These are phyloP conservation scores for Blastocystis sp. DNA, from an alignment of 352 stramenopile genomes.

Conservation along the genomic window DNA sequence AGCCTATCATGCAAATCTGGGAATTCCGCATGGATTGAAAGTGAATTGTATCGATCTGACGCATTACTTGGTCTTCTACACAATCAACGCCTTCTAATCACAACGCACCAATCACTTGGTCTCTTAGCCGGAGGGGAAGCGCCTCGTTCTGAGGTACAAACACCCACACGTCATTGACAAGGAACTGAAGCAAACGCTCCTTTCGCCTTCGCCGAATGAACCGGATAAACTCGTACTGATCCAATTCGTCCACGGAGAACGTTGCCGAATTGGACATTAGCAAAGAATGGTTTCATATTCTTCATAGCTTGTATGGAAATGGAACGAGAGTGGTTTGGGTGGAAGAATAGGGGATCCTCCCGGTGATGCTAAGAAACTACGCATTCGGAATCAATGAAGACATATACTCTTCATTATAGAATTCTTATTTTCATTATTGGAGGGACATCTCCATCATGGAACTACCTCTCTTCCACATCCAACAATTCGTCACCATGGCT, in stretches of 20 bases:
- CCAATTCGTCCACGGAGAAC: background rate
- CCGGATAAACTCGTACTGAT: constrained; percentile 15
- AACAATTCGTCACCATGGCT: too few relatives aligned
- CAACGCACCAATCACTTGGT: background rate
- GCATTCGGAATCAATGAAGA: too few relatives aligned
- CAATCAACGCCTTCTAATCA: background rate
- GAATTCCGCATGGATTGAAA: background rate
- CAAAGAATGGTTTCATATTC: too few relatives aligned
- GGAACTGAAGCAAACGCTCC: background rate
- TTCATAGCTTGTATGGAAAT: too few relatives aligned
- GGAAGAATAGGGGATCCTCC: too few relatives aligned
- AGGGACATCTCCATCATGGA: too few relatives aligned
- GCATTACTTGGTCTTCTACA: constrained; percentile 32
- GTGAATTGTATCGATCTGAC: background rate
- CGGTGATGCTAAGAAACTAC: too few relatives aligned
- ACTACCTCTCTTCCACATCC: too few relatives aligned
- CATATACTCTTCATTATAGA: too few relatives aligned
- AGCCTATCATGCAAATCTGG: background rate
- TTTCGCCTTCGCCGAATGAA: background rate
- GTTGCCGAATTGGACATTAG: too few relatives aligned
- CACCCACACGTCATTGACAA: background rate
- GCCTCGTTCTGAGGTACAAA: constrained; percentile 29
- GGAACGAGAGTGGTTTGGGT: too few relatives aligned
- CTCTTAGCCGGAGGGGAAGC: background rate
- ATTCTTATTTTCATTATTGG: too few relatives aligned